These are phyloP conservation scores for Amphibolis antarctica DNA, from an alignment of 106 monocot species.

Conservation along the genomic window DNA sequence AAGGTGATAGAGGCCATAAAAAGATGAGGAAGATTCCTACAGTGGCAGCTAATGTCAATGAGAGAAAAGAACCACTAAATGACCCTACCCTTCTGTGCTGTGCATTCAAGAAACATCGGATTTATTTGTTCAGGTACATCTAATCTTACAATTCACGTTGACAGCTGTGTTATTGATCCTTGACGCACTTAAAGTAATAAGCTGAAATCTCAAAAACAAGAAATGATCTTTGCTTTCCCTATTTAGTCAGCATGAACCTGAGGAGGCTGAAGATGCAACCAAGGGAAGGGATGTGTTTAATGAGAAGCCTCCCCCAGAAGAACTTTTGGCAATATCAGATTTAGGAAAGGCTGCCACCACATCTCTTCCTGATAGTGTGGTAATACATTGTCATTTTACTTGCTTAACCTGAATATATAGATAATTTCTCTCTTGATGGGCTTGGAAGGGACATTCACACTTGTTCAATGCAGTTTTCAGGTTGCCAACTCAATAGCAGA, in stretches of 20 bases:
- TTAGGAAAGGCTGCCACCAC: conserved; percentile 72
- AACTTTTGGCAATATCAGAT: conserved; percentile 89
- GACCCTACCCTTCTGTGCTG: conserved; percentile 95
- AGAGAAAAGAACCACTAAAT: conserved; percentile 77
- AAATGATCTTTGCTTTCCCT: background rate
- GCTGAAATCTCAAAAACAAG: background rate
- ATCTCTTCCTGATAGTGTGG: conserved; percentile 86
- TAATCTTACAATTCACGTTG: background rate
- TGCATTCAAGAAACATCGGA: conserved; percentile 92
- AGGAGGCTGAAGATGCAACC: conserved; percentile 96
- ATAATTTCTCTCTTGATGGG: too few relatives aligned
- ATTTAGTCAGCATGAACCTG: conserved; percentile 62
- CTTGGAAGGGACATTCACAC: too few relatives aligned
- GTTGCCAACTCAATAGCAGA: too few relatives aligned
- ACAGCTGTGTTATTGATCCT: background rate
- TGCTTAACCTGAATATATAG: background rate
- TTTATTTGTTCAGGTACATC: conserved; percentile 89
- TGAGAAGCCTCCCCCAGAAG: conserved; percentile 96
- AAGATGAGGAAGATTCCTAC: conserved; percentile 70
- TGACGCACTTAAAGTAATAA: background rate
- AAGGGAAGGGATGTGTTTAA: conserved; percentile 97
- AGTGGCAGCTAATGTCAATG: conserved; percentile 68
- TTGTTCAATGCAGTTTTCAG: too few relatives aligned
- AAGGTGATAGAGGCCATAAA: conserved; percentile 78
- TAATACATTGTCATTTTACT: conserved; percentile 12